Percentiles rank a stretch among this genome's conserved stretches.
Conservation (phyloP, 805 yeast species). For the Starmerella roubikii region DNA sequence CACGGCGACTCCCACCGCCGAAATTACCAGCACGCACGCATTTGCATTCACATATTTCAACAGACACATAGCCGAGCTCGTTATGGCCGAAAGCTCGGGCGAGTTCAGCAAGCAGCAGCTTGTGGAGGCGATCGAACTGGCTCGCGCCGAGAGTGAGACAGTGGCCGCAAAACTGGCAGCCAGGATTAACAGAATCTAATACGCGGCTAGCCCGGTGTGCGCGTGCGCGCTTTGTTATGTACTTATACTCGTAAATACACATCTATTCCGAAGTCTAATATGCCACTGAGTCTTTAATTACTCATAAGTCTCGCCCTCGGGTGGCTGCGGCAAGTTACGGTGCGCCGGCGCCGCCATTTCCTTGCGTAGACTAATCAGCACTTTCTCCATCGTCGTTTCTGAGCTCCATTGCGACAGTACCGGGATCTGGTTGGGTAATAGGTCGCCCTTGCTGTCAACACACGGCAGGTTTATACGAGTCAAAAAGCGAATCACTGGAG, state of each 20-base stretch:
- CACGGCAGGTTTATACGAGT: constrained; percentile 85
- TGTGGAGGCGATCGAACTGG: constrained; percentile 38
- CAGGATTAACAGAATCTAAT: too few relatives aligned
- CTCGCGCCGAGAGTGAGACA: constrained; percentile 27
- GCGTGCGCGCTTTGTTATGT: too few relatives aligned
- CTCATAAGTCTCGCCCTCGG: constrained; percentile 63
- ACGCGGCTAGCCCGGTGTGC: too few relatives aligned
- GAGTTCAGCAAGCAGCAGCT: constrained; percentile 45
- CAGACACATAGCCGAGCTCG: constrained; percentile 36
- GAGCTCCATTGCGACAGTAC: constrained; percentile 77
- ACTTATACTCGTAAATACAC: too few relatives aligned
- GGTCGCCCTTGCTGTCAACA: constrained; percentile 52
- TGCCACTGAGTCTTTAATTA: too few relatives aligned
- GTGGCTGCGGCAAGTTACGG: constrained; percentile 78
- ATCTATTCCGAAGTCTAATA: too few relatives aligned
- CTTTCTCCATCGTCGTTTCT: constrained; percentile 84
- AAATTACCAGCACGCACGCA: constrained; percentile 47
- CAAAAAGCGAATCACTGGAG: constrained; percentile 70
- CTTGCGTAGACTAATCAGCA: constrained; percentile 66
- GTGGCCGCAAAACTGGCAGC: background rate
- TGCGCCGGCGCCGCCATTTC: constrained; percentile 77
- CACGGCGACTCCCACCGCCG: constrained; percentile 6
- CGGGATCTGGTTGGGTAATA: constrained; percentile 42
- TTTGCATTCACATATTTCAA: constrained; percentile 45
- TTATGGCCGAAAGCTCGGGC: constrained; percentile 66